Base-by-base conservation (phyloP, 257 asterid genomes). In the Solanum arcanum region DNA sequence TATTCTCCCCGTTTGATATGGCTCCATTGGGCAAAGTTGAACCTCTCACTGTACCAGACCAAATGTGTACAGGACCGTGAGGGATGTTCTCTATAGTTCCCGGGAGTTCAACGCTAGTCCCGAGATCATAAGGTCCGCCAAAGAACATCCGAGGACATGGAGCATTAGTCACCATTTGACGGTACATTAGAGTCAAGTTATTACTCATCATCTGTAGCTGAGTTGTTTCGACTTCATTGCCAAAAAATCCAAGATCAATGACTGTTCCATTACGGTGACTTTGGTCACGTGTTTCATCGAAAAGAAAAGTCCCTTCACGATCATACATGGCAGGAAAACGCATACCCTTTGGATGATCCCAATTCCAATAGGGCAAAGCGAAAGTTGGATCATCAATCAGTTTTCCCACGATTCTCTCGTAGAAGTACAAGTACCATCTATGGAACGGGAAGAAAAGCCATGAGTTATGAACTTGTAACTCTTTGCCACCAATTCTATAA, bases 351-450 rank as follows among this genome's bases (percentile, higher is more conserved):
- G 87, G 83, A 18, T 81, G 44, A 47, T 89, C 85, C 80, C 80
- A 73, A 11, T 73, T 73, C 80, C 80, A 73, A 20, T 18, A 73
- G 20, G 80, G 80, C 18, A 86, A 16, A 33, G 83, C 85, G 7
- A 89, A 89, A 9, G 90, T 86, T 7, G 87, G 89, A 42, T 89
- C 90, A 20, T 59, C 39, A 1, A 89, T 37, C 23, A 89, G 7
- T 15, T 69, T 27, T 3, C 37, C 80, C 73, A 87, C 66, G 16
- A 89, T 86, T 74, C 84, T 86, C 56, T 89, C 89, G 29, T 81
- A 46, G 60, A 89, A 86, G 73, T 89, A 89, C 10, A 89, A 6
- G 83, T 89, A 89, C 90, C 89, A 89, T 33, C 90, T 86, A n/a
- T 89, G 90, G 46, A 86, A 89, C 2, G 90, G 90, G 68, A 86